These are phyloP conservation scores for Lycium barbarum DNA, from an alignment of 257 asterid species.

Conservation along the genomic window DNA sequence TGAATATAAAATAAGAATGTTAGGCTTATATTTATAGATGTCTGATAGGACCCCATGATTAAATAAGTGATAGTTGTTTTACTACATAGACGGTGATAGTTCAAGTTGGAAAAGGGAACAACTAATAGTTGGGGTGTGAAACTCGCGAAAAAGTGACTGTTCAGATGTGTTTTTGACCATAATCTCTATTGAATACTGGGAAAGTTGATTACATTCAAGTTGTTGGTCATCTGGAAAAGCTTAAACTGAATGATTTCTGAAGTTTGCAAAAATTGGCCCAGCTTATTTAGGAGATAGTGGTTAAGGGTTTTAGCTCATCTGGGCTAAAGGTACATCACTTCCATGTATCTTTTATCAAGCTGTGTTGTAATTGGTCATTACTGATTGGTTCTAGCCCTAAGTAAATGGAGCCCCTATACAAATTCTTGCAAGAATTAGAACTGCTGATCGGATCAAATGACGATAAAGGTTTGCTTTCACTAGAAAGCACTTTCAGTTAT, in stretches of 20 bases:
- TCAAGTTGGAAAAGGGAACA: too few relatives aligned
- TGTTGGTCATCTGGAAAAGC: not conserved
- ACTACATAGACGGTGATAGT: too few relatives aligned
- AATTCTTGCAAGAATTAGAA: not conserved
- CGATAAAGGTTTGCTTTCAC: conserved; percentile 58
- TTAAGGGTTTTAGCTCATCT: not conserved
- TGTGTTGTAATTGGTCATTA: not conserved
- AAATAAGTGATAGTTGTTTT: too few relatives aligned
- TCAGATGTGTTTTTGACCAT: too few relatives aligned
- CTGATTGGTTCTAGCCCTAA: conserved; percentile 43
- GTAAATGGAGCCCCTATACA: not conserved
- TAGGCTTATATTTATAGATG: too few relatives aligned
- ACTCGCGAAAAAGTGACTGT: too few relatives aligned
- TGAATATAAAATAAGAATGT: too few relatives aligned
- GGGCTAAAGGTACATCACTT: not conserved
- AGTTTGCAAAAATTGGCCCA: not conserved
- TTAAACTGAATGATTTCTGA: not conserved
- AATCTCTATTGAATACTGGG: not conserved
- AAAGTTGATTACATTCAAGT: not conserved
- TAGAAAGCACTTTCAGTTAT: conserved; percentile 42
- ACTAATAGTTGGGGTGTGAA: too few relatives aligned
- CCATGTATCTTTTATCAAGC: not conserved
- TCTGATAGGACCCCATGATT: too few relatives aligned
- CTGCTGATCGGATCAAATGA: not conserved
- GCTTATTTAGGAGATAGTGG: not conserved